A percentile compares a stretch with the other conserved stretches of the same genome.
phyloP scores from a whole-genome alignment of 305 asterid species.

The Andrographis paniculata region DNA sequence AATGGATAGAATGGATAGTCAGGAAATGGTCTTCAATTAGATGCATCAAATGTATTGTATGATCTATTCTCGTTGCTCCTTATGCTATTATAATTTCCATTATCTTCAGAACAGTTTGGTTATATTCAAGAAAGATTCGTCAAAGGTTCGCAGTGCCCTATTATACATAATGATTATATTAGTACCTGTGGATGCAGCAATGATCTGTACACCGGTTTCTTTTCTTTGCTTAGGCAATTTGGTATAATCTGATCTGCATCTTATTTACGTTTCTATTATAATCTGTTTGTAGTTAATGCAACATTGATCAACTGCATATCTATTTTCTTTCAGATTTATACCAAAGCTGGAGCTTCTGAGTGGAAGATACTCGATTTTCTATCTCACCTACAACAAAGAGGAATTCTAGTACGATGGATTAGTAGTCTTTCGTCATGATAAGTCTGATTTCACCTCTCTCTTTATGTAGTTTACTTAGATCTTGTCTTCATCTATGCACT shows the following conservation, averaged over 20 bases:
- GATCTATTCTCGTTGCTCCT: neutral
- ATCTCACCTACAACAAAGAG: too few relatives aligned
- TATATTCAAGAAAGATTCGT: slow-evolving; percentile 1
- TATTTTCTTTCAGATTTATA: too few relatives aligned
- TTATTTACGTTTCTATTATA: neutral
- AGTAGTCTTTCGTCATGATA: too few relatives aligned
- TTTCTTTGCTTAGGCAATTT: neutral
- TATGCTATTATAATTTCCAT: neutral
- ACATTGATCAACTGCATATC: too few relatives aligned
- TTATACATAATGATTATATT: neutral
- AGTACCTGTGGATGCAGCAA: too few relatives aligned
- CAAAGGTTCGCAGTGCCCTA: neutral
- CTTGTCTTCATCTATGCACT: too few relatives aligned
- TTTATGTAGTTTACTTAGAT: too few relatives aligned
- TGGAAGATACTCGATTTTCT: too few relatives aligned
- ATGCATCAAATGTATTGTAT: slow-evolving; percentile 9
- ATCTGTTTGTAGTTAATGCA: neutral
- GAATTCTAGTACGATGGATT: too few relatives aligned
- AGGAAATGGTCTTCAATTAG: slow-evolving; percentile 54
- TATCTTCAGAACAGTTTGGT: neutral
- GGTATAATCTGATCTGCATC: neutral
- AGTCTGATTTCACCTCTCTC: too few relatives aligned
- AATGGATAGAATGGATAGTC: slow-evolving; percentile 49
- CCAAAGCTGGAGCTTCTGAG: too few relatives aligned
- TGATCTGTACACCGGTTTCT: too few relatives aligned